These are phyloP conservation scores for Colletotrichum salicis DNA, from an alignment of 2,329 filamentous ascomycete genomes.

Conservation along the genomic window DNA sequence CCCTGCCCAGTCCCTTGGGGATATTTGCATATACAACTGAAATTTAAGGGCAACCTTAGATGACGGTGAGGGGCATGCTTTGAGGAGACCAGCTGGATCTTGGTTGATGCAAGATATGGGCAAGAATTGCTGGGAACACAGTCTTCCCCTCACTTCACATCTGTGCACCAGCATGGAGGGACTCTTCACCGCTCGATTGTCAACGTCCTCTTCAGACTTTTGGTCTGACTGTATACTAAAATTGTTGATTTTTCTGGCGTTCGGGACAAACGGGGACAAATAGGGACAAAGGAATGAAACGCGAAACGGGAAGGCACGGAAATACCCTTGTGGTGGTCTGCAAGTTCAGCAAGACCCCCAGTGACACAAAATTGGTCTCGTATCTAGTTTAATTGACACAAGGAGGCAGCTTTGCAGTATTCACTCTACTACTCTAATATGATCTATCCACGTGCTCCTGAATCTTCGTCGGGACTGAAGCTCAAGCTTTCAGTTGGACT, in stretches of 20 bases:
- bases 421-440: neutral
- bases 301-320: conserved; percentile 24
- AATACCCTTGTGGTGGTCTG: conserved; percentile 30
- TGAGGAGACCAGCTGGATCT: too few species aligned
- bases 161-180: neutral
- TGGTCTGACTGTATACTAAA: conserved; percentile 6
- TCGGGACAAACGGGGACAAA: conserved; percentile 1
- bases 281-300: neutral
- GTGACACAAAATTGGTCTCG: conserved; percentile 20
- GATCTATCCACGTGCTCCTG: neutral
- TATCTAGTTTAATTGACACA: neutral
- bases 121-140: neutral
- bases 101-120: neutral
- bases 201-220: neutral
- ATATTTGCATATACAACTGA: neutral
- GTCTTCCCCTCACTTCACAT: neutral
- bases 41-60: neutral
- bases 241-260: conserved; percentile 14
- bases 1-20: neutral
- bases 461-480: neutral
- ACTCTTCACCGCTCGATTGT: neutral
- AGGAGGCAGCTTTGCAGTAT: neutral
- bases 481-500: neutral
- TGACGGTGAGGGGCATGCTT: neutral
- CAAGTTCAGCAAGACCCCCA: conserved; percentile 1